Conservation (phyloP, 2,329 filamentous ascomycete species). For the Ceratocystis eucalypticola region DNA sequence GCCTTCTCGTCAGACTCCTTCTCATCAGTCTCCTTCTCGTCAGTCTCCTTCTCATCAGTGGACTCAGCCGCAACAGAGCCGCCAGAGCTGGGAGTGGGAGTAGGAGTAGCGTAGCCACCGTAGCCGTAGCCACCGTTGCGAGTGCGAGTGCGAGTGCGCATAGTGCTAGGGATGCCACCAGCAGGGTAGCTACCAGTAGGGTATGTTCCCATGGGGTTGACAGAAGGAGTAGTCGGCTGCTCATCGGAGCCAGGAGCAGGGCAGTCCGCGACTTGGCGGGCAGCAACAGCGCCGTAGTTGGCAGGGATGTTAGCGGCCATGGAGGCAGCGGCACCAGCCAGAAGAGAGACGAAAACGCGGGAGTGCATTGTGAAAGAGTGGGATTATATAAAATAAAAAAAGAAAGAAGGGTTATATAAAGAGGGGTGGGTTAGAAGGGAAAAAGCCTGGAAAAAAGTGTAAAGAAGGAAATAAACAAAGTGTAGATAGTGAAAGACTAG, state of each 20-base stretch:
- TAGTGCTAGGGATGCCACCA: neutral
- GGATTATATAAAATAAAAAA: neutral
- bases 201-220: conserved; percentile 23
- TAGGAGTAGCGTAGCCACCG: too few relatives aligned
- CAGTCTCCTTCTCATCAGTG: neutral
- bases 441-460: neutral
- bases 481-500: conserved; percentile 4
- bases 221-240: neutral
- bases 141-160: neutral
- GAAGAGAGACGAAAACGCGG: conserved; percentile 13
- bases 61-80: neutral
- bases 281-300: conserved; percentile 21
- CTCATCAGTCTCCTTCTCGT: neutral
- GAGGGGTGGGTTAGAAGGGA: neutral
- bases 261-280: conserved; percentile 19
- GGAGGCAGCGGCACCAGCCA: conserved; percentile 14
- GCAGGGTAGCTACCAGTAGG: conserved; percentile 20
- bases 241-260: conserved; percentile 21
- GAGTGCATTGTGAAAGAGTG: conserved; percentile 16
- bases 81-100: neutral
- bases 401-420: conserved; percentile 2
- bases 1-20: neutral
- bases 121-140: neutral
- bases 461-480: conserved; percentile 2
- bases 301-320: conserved; percentile 15